Base-by-base conservation (phyloP, 257 asterid genomes). In the Handroanthus guayacan region DNA sequence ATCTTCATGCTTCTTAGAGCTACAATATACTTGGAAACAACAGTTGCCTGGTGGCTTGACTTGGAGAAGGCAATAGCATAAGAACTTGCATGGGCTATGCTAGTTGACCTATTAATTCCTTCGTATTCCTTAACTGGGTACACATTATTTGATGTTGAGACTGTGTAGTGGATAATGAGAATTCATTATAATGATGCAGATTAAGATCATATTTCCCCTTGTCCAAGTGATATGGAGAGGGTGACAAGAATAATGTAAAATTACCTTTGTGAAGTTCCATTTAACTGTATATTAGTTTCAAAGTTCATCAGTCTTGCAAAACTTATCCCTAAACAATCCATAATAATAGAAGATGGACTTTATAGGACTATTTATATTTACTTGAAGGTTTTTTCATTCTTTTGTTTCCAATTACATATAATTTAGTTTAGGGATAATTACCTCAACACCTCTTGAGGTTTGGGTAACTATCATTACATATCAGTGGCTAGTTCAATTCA, bases 1-100 rank as follows among this genome's bases (percentile, higher is more conserved):
- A 77, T 89, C 38, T 89, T 91, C 9, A 86, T 82, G 91, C 87
- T 87, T 52, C 90, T 89, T 18, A 84, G 92, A 81, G 91, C 93
- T 60, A 84, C 95, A 67, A 87, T 84, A 68, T 78, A 80, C 79
- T 80, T 89, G 1, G 91, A 87, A 34, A 86, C 92, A 14, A 87
- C 91, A 5, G 88, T 88, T 54, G 88, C 90, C 66, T 89, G 95
- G 79, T 79, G 89, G 81, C 86, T 88, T 43, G 95, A 89, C 82
- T 61, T 89, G 85, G 95, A 89, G 86, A 87, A 82, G 80, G 82
- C 90, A 56, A 82, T 89, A 60, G 87, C 83, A 3, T 63, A 51
- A 61, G 93, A 89, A 63, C 90, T 89, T 9, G 91, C 84, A 31
- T 91, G 86, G 67, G 93, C 92, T 3, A 84, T 78, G 34, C 75